Evolutionary conservation across 768 basidiomycete species (phyloP).

Genomic region (Tylopilus sp.): DNA sequence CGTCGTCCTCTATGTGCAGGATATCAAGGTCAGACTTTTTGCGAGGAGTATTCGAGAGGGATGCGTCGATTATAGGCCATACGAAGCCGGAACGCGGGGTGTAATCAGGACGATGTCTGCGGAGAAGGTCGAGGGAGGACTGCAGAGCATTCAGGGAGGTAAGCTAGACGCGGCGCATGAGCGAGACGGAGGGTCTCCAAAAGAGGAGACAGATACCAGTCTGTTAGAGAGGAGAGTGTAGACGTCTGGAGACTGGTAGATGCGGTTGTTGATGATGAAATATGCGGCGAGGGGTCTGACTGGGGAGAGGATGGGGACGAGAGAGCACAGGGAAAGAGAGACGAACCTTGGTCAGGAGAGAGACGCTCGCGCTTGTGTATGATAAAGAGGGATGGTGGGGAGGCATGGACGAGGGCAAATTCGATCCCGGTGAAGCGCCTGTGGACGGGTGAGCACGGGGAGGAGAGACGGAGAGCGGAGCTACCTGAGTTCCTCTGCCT

Average conservation of each 20-base stretch:
- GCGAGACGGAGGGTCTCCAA: not conserved
- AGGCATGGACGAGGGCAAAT: slow-evolving; percentile 78
- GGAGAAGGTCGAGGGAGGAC: slow-evolving; percentile 71
- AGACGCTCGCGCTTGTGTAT: slow-evolving; percentile 86
- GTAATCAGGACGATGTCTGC: slow-evolving; percentile 73
- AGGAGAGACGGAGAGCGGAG: not conserved
- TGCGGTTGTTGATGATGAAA: slow-evolving; percentile 85
- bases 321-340: not conserved
- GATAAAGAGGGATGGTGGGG: slow-evolving; percentile 79
- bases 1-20: slow-evolving; percentile 23
- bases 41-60: slow-evolving; percentile 37
- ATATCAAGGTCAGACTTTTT: slow-evolving; percentile 39
- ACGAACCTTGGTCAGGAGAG: slow-evolving; percentile 78
- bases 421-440: slow-evolving; percentile 88
- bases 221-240: slow-evolving; percentile 84
- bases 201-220: slow-evolving; percentile 47
- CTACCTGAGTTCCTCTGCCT: slow-evolving; percentile 79
- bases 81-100: slow-evolving; percentile 80
- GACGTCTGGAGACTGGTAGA: slow-evolving; percentile 84
- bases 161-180: slow-evolving; percentile 39
- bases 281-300: slow-evolving; percentile 78
- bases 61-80: slow-evolving; percentile 75
- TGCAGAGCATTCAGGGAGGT: slow-evolving; percentile 70
- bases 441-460: slow-evolving; percentile 2
- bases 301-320: slow-evolving; percentile 27